Evolutionary conservation across 345 rosid genomes (phyloP).

Genomic region (Camelina laxa): DNA sequence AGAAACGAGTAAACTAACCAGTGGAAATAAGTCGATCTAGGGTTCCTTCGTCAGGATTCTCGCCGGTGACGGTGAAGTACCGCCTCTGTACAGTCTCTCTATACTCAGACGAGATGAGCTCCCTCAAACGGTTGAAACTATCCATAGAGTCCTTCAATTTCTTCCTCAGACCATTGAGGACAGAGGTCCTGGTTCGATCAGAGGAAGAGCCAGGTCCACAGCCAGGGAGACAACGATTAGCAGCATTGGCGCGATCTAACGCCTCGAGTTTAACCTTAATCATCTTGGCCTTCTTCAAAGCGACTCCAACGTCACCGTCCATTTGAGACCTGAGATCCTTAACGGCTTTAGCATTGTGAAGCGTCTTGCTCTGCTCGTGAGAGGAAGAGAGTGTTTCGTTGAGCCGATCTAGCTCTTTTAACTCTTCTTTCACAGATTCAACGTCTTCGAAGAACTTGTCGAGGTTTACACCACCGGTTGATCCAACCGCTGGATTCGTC

Average conservation of each 20-base stretch:
- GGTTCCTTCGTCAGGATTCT: constrained; percentile 79
- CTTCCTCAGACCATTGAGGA: constrained; percentile 90
- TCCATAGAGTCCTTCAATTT: constrained; percentile 92
- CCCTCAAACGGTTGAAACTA: constrained; percentile 70
- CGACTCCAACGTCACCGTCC: constrained; percentile 83
- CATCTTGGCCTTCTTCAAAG: constrained; percentile 82
- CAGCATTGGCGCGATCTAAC: constrained; percentile 83
- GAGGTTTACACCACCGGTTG: constrained; percentile 67
- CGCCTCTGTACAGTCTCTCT: constrained; percentile 94
- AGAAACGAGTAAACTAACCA: constrained; percentile 51
- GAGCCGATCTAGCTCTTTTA: constrained; percentile 74
- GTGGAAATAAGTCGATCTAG: constrained; percentile 89
- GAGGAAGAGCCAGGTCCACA: constrained; percentile 93
- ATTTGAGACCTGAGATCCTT: constrained; percentile 74
- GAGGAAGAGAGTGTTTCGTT: constrained; percentile 60
- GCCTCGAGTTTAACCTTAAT: constrained; percentile 83
- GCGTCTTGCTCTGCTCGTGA: constrained; percentile 92
- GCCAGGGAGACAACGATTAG: constrained; percentile 75
- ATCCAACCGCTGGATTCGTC: constrained; percentile 35
- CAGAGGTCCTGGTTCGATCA: constrained; percentile 81
- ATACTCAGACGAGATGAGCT: constrained; percentile 74
- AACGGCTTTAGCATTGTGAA: constrained; percentile 76
- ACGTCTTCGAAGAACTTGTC: constrained; percentile 87
- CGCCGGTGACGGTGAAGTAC: constrained; percentile 91
- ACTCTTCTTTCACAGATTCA: constrained; percentile 79